Evolutionary conservation across 2,329 filamentous ascomycete species (phyloP).

Genomic region (Sphaerostilbella broomeana): DNA sequence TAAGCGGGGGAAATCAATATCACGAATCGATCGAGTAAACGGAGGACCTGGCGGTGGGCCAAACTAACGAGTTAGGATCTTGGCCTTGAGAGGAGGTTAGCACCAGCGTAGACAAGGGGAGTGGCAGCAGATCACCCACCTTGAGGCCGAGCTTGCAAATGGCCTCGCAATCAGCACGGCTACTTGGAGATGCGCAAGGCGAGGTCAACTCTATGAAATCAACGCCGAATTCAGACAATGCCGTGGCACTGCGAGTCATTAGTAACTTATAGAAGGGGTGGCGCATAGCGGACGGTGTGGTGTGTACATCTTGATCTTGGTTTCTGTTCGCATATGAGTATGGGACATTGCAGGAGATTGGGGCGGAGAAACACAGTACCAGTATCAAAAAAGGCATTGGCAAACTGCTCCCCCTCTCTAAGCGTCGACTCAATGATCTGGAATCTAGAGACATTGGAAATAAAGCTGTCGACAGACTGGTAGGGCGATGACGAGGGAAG

Average conservation of each 20-base stretch:
- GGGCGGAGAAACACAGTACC: constrained; percentile 18
- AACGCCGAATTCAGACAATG: constrained; percentile 48
- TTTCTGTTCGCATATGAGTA: constrained; percentile 14
- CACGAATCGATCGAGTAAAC: not conserved
- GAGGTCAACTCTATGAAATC: constrained; percentile 63
- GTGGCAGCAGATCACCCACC: constrained; percentile 37
- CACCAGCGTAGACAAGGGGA: not conserved
- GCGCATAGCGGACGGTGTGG: not conserved
- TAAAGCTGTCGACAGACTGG: not conserved
- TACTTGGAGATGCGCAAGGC: constrained; percentile 74
- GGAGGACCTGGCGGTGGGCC: not conserved
- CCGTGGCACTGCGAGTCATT: constrained; percentile 13
- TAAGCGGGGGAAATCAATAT: constrained; percentile 2
- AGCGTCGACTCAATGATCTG: constrained; percentile 14
- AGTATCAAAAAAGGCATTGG: constrained; percentile 69
- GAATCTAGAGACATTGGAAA: not conserved
- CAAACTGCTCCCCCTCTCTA: constrained; percentile 21
- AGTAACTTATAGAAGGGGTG: not conserved
- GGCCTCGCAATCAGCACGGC: constrained; percentile 77
- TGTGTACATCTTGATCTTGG: constrained; percentile 20
- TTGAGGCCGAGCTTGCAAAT: constrained; percentile 93
- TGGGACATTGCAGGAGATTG: not conserved
- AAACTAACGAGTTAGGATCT: constrained; percentile 26
- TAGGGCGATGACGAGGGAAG: not conserved
- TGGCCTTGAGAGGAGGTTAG: constrained; percentile 18